Evolutionary conservation across 2,329 filamentous ascomycete species (phyloP).

Genomic region (Aspergillus transmontanensis): DNA sequence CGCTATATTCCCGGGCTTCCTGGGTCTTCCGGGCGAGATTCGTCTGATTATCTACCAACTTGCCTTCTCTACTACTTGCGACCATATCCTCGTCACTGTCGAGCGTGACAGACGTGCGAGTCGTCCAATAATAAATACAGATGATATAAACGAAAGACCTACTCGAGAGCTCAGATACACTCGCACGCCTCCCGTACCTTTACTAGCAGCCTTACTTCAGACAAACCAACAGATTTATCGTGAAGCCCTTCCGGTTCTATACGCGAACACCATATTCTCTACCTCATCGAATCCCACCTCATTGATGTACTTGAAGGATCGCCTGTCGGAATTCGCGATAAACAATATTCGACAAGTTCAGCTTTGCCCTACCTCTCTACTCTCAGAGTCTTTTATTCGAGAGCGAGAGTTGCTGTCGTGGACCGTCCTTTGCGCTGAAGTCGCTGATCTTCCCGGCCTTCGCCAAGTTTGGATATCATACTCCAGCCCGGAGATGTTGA

Average conservation of each 20-base stretch:
- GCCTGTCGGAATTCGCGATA: conserved; percentile 7
- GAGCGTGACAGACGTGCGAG: not conserved
- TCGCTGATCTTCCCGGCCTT: conserved; percentile 7
- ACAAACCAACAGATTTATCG: conserved; percentile 12
- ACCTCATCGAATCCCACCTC: not conserved
- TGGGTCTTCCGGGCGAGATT: conserved; percentile 9
- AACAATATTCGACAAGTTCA: conserved; percentile 10
- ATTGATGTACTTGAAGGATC: conserved; percentile 4
- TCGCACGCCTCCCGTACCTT: not conserved
- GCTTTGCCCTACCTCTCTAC: conserved; percentile 8
- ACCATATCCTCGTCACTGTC: conserved; percentile 2
- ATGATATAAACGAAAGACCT: not conserved
- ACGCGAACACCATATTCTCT: not conserved
- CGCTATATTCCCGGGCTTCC: not conserved
- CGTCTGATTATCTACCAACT: conserved; percentile 11
- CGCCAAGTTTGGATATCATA: conserved; percentile 3
- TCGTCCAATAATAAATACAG: not conserved
- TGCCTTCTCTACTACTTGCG: conserved; percentile 3
- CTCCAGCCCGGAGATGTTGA: not conserved
- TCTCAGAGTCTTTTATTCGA: not conserved
- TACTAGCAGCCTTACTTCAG: conserved; percentile 1
- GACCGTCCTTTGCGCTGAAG: conserved; percentile 9
- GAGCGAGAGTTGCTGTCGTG: conserved; percentile 9
- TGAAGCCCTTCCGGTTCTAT: conserved; percentile 9
- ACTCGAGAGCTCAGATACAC: conserved; percentile 7